phyloP scores from a whole-genome alignment of 495 filamentous ascomycete species.

The Trichoderma erinaceum region DNA sequence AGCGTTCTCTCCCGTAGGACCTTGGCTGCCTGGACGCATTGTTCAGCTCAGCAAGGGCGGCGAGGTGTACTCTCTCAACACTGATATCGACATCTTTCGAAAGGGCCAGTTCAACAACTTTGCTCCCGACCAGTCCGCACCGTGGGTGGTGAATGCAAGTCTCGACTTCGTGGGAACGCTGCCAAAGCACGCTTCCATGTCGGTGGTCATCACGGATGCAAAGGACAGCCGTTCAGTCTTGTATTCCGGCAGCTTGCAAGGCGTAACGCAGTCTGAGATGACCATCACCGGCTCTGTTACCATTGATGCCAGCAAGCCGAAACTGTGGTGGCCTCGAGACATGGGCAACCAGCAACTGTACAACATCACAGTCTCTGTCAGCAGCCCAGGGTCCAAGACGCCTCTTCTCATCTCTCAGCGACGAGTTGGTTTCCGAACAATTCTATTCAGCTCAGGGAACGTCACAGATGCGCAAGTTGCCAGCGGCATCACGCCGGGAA shows the following conservation, averaged over 20 bases:
- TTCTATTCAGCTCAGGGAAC: slow-evolving; percentile 56
- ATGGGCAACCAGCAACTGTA: slow-evolving; percentile 57
- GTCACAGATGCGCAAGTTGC: slow-evolving; percentile 54
- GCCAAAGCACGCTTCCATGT: slow-evolving; percentile 42
- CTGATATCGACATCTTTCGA: slow-evolving; percentile 56
- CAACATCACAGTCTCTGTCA: slow-evolving; percentile 48
- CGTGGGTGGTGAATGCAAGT: slow-evolving; percentile 68
- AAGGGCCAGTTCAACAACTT: slow-evolving; percentile 56
- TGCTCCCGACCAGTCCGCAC: slow-evolving; percentile 51
- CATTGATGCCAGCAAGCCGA: slow-evolving; percentile 41
- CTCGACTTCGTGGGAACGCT: slow-evolving; percentile 54
- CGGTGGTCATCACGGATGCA: slow-evolving; percentile 47
- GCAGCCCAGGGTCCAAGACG: slow-evolving; percentile 28
- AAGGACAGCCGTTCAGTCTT: slow-evolving; percentile 37
- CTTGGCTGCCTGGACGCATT: slow-evolving; percentile 56
- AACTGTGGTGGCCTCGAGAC: slow-evolving; percentile 60
- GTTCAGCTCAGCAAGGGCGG: slow-evolving; percentile 45
- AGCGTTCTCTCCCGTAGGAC: slow-evolving; percentile 57
- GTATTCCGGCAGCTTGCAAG: slow-evolving; percentile 36
- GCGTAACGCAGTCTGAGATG: slow-evolving; percentile 39
- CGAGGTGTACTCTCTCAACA: slow-evolving; percentile 51
- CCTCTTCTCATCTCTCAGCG: slow-evolving; percentile 48
- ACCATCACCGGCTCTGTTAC: slow-evolving; percentile 47
- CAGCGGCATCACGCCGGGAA: slow-evolving; percentile 46
- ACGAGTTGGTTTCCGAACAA: slow-evolving; percentile 55